These are phyloP conservation scores for Saccharomyces hybrid DNA, from an alignment of 1,139 yeast genomes.

Conservation along the genomic window DNA sequence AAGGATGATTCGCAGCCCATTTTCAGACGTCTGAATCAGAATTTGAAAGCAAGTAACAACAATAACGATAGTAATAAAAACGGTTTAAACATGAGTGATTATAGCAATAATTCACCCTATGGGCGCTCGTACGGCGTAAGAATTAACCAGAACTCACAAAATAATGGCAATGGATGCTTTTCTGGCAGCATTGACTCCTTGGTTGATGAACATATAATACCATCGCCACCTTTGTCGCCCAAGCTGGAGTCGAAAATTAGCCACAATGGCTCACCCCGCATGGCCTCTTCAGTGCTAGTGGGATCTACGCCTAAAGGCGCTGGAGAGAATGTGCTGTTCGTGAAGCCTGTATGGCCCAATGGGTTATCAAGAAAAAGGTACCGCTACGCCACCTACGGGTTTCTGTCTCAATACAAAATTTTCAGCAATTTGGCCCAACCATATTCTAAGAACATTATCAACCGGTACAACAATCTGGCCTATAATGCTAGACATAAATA, in stretches of 20 bases:
- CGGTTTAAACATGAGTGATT: background rate
- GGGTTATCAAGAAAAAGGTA: conserved; percentile 7
- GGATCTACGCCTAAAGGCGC: background rate
- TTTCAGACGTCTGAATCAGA: background rate
- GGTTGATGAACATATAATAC: conserved; percentile 20
- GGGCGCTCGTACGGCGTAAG: background rate
- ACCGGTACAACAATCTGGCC: background rate
- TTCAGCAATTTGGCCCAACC: background rate
- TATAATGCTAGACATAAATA: background rate
- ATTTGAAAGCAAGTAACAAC: background rate
- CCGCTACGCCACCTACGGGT: conserved; percentile 4
- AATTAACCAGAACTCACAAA: background rate
- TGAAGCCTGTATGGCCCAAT: conserved; percentile 8
- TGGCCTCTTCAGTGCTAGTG: background rate
- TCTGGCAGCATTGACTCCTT: conserved; percentile 8
- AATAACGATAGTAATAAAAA: background rate
- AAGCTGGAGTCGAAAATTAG: conserved; percentile 7
- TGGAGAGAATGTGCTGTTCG: background rate
- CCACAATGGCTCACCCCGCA: background rate
- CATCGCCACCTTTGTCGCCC: conserved; percentile 31
- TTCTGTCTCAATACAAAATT: conserved; percentile 10
- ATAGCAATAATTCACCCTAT: conserved; percentile 1
- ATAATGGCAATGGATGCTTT: conserved; percentile 7
- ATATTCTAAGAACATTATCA: background rate
- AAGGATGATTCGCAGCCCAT: conserved; percentile 1